These are phyloP conservation scores for Ceratobasidium sp. DNA, from an alignment of 1,284 basidiomycete species.

Conservation along the genomic window DNA sequence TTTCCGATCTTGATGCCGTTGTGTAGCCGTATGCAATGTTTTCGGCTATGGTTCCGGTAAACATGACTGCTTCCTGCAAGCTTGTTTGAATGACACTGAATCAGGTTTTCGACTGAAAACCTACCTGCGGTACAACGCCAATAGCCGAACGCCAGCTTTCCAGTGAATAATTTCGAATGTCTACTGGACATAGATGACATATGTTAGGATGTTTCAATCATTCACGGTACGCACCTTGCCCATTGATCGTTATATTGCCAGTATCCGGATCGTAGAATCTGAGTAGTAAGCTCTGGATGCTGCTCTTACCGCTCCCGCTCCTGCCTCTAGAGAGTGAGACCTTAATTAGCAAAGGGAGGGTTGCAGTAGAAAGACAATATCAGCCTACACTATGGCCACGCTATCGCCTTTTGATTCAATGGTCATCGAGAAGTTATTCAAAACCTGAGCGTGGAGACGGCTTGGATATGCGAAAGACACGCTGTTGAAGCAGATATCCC, in stretches of 20 bases:
- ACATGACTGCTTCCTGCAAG: constrained; percentile 75
- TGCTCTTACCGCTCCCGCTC: constrained; percentile 92
- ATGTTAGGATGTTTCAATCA: not conserved
- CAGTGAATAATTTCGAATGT: constrained; percentile 85
- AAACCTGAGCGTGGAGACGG: constrained; percentile 77
- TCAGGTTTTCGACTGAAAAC: not conserved
- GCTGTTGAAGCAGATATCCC: constrained; percentile 78
- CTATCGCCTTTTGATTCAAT: constrained; percentile 80
- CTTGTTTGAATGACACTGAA: not conserved
- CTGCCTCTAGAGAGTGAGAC: constrained; percentile 50
- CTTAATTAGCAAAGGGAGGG: not conserved
- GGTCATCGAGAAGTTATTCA: constrained; percentile 82
- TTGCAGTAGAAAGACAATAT: constrained; percentile 44
- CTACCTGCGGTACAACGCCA: constrained; percentile 84
- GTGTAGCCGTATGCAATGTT: constrained; percentile 92
- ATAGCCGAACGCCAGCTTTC: constrained; percentile 88
- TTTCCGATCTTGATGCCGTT: constrained; percentile 78
- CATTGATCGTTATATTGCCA: constrained; percentile 86
- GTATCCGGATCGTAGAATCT: constrained; percentile 92
- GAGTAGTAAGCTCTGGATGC: constrained; percentile 86
- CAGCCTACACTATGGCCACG: constrained; percentile 86
- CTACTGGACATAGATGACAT: constrained; percentile 55
- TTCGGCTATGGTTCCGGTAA: constrained; percentile 89
- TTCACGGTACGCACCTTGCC: constrained; percentile 67
- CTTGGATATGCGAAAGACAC: constrained; percentile 91